Evolutionary conservation across 495 filamentous ascomycete species (phyloP).

Genomic region (Neurospora sp.): DNA sequence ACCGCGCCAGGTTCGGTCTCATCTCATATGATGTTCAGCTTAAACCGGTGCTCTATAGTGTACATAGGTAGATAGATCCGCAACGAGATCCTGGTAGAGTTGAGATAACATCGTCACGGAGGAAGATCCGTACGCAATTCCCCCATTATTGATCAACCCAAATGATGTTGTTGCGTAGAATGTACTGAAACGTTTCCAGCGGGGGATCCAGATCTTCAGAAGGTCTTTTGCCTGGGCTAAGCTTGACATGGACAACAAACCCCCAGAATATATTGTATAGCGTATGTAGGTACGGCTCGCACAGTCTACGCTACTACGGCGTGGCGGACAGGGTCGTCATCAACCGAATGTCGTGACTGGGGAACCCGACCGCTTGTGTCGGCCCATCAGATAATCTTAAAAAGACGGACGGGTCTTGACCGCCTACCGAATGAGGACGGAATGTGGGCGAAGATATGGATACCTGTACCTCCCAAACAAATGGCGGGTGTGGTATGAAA

Average conservation of each 20-base stretch:
- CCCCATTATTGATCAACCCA: background rate
- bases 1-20: background rate
- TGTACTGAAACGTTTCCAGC: background rate
- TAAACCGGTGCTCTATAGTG: background rate
- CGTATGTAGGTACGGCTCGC: background rate
- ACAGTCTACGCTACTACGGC: background rate
- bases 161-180: background rate
- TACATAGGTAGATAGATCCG: background rate
- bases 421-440: background rate
- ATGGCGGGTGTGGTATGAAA: background rate
- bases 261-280: background rate
- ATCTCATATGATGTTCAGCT: background rate
- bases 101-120: background rate
- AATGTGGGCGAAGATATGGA: background rate
- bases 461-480: background rate
- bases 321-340: background rate
- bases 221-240: background rate
- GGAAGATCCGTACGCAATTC: background rate
- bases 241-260: background rate
- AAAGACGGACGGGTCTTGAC: background rate
- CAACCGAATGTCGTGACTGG: background rate
- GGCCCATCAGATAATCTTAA: background rate
- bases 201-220: background rate
- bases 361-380: background rate
- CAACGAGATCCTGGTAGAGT: background rate